phyloP scores from a whole-genome alignment of 176 grass and related monocot species.

The Themeda triandra region DNA sequence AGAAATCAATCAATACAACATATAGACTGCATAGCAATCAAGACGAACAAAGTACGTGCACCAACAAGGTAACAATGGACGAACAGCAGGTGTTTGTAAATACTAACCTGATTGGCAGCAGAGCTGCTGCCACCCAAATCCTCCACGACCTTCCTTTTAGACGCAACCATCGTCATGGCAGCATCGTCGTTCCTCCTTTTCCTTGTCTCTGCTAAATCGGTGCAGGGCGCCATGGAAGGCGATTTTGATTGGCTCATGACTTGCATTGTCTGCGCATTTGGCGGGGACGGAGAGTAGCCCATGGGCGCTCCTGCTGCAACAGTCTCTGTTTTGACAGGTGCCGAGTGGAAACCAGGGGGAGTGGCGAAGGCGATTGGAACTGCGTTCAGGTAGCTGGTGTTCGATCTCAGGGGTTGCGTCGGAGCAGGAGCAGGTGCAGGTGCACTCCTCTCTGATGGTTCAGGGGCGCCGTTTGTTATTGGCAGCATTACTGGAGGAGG shows the following conservation, averaged over 20 bases:
- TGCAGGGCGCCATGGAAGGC: not conserved
- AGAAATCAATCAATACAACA: not conserved
- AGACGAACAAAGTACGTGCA: not conserved
- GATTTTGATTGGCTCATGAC: not conserved
- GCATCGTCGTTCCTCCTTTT: conserved; percentile 12
- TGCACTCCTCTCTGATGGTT: not conserved
- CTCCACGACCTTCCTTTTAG: not conserved
- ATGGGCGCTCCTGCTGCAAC: not conserved
- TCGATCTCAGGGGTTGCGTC: not conserved
- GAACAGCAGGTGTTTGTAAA: not conserved
- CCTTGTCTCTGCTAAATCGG: not conserved
- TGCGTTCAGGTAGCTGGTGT: not conserved
- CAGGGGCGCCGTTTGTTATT: not conserved
- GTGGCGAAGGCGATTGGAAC: not conserved
- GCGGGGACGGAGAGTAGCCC: not conserved
- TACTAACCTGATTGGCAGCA: conserved; percentile 11
- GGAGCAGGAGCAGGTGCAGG: not conserved
- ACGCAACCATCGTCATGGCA: not conserved
- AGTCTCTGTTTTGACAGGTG: not conserved
- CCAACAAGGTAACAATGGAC: not conserved
- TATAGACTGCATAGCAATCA: not conserved
- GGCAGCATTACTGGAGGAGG: not conserved
- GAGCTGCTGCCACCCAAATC: not conserved
- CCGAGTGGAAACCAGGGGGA: not conserved
- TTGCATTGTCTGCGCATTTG: not conserved